Percentiles rank a stretch among this genome's conserved stretches.
phyloP scores from a whole-genome alignment of 192 early-diverging fungal species.

The Coemansia sp. region DNA sequence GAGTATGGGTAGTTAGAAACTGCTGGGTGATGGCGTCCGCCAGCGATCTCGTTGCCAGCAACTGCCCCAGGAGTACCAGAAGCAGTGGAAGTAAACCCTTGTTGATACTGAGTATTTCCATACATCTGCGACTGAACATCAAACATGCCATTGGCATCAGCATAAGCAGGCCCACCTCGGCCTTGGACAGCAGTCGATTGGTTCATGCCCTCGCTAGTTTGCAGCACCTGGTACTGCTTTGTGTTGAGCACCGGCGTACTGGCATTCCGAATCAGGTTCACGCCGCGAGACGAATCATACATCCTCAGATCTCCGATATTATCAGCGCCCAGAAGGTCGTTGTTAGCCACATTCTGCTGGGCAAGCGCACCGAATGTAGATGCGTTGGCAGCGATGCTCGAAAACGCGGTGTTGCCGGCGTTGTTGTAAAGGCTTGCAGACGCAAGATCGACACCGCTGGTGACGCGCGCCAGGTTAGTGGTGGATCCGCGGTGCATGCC shows the following conservation, averaged over 20 bases:
- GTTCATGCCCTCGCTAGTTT: slow-evolving; percentile 20
- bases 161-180: slow-evolving; percentile 14
- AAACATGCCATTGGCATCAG: slow-evolving; percentile 10
- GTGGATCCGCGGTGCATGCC: background rate
- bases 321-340: slow-evolving; percentile 12
- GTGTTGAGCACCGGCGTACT: slow-evolving; percentile 50
- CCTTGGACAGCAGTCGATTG: slow-evolving; percentile 10
- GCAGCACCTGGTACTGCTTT: slow-evolving; percentile 48
- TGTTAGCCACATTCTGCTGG: slow-evolving; percentile 12
- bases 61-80: too few species aligned
- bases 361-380: background rate
- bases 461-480: slow-evolving; percentile 4
- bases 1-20: slow-evolving; percentile 23
- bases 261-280: slow-evolving; percentile 44
- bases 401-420: background rate
- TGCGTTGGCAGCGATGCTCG: background rate
- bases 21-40: slow-evolving; percentile 17
- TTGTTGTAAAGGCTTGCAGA: slow-evolving; percentile 4
- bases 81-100: slow-evolving; percentile 14
- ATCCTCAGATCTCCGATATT: slow-evolving; percentile 19
- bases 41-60: slow-evolving; percentile 16
- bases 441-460: slow-evolving; percentile 18
- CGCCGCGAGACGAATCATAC: slow-evolving; percentile 35
- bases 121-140: slow-evolving; percentile 20
- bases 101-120: slow-evolving; percentile 20